Conservation (phyloP, 1,139 yeast genomes). For the Oligophagozyma castellii region DNA sequence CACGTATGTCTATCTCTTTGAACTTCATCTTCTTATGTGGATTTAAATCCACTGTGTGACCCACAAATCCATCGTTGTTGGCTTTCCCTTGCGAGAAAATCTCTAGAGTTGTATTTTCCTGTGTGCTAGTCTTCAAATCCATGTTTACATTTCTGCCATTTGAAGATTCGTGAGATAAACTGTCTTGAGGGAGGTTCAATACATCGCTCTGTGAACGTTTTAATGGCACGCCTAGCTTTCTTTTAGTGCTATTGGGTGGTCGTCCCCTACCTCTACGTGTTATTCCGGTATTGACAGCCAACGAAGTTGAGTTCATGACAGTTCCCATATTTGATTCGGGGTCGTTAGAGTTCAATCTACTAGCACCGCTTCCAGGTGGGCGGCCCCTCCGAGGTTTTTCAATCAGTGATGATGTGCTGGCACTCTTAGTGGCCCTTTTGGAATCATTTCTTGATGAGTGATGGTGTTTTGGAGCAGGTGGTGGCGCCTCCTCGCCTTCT, state of each 20-base stretch:
- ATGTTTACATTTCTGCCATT: neutral
- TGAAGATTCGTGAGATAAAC: slow-evolving; percentile 17
- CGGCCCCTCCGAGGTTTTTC: slow-evolving; percentile 7
- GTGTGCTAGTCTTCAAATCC: neutral
- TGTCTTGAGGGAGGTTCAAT: slow-evolving; percentile 20
- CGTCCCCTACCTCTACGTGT: slow-evolving; percentile 21
- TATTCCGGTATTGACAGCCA: slow-evolving; percentile 5
- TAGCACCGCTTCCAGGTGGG: slow-evolving; percentile 4
- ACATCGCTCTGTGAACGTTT: slow-evolving; percentile 22
- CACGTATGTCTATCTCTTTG: slow-evolving; percentile 26
- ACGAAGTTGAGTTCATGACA: neutral
- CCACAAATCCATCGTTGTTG: neutral
- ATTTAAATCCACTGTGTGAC: neutral
- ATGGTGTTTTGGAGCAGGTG: slow-evolving; percentile 75
- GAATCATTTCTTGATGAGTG: slow-evolving; percentile 37
- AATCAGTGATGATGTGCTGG: slow-evolving; percentile 13
- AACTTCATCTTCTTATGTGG: slow-evolving; percentile 9
- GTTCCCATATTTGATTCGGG: neutral
- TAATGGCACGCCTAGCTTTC: slow-evolving; percentile 10
- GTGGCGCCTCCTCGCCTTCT: slow-evolving; percentile 56
- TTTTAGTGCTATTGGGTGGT: slow-evolving; percentile 17
- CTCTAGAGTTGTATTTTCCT: neutral
- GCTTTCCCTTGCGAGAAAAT: neutral
- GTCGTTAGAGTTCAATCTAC: neutral
- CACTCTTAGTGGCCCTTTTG: slow-evolving; percentile 18